Percentiles rank a stretch among this genome's conserved stretches.
Evolutionary conservation across 768 basidiomycete species (phyloP).

Genomic region (Lactifluus volemus): DNA sequence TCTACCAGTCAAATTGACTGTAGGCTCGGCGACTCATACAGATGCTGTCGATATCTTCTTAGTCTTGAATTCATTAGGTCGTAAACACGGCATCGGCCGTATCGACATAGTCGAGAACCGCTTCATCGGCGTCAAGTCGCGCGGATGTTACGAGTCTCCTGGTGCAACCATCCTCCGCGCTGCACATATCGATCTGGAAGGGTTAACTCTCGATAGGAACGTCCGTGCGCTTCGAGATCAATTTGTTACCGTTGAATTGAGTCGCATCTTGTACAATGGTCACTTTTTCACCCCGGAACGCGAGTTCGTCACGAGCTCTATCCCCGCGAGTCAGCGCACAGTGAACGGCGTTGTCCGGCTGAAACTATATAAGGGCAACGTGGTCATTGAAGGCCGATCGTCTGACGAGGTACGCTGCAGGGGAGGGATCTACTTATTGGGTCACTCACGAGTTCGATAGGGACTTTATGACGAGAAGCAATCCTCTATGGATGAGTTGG

Average conservation of each 20-base stretch:
- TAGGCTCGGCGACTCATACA: conserved; percentile 55
- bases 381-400: conserved; percentile 83
- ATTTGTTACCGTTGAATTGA: conserved; percentile 86
- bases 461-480: conserved; percentile 93
- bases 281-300: conserved; percentile 99
- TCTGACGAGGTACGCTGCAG: conserved; percentile 62
- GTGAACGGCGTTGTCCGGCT: conserved; percentile 90
- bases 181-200: conserved; percentile 95
- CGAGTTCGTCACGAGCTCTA: conserved; percentile 85
- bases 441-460: conserved; percentile 28
- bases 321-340: conserved; percentile 91
- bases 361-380: conserved; percentile 95
- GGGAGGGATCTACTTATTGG: not conserved
- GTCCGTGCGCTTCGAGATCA: conserved; percentile 91
- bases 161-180: conserved; percentile 92
- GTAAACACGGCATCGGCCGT: conserved; percentile 93
- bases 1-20: conserved; percentile 75
- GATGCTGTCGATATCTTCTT: conserved; percentile 93
- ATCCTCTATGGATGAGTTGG: conserved; percentile 98
- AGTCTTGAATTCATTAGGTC: conserved; percentile 80
- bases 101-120: conserved; percentile 99
- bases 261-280: conserved; percentile 93
- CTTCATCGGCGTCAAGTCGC: conserved; percentile 98
- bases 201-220: conserved; percentile 95
- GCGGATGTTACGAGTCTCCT: conserved; percentile 99